Evolutionary conservation across 257 asterid genomes (phyloP).

Genomic region (Solanum medicagineum): DNA sequence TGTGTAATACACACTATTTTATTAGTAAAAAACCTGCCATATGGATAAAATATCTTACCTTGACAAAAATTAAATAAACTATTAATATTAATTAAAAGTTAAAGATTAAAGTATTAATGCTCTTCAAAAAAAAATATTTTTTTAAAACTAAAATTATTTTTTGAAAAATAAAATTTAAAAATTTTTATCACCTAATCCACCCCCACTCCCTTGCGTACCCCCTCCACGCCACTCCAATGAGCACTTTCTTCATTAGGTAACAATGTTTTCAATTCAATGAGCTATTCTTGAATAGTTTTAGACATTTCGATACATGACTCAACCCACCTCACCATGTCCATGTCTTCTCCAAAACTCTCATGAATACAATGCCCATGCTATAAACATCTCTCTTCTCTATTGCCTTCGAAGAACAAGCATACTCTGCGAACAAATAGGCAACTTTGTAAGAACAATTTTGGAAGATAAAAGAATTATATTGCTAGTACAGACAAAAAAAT

Average conservation of each 20-base stretch:
- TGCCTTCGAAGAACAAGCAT: conserved; percentile 72
- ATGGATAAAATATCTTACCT: too few species aligned
- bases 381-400: conserved; percentile 83
- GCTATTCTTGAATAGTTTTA: conserved; percentile 28
- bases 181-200: too few species aligned
- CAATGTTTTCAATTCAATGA: conserved; percentile 57
- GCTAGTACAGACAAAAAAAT: conserved; percentile 22
- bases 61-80: too few species aligned
- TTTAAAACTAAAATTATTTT: too few species aligned
- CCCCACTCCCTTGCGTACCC: too few species aligned
- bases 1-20: too few species aligned
- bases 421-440: conserved; percentile 35
- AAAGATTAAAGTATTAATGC: too few species aligned
- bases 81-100: too few species aligned
- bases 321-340: conserved; percentile 89
- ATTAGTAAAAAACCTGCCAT: too few species aligned
- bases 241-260: conserved; percentile 47
- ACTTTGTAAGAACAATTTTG: neutral
- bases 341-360: conserved; percentile 50
- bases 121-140: too few species aligned
- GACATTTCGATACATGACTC: conserved; percentile 41
- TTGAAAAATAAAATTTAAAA: too few species aligned
- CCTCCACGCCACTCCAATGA: too few species aligned
- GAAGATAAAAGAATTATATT: neutral
- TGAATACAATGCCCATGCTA: conserved; percentile 57